Conservation (phyloP, 352 stramenopile species). For the Globisporangium middletonii region DNA sequence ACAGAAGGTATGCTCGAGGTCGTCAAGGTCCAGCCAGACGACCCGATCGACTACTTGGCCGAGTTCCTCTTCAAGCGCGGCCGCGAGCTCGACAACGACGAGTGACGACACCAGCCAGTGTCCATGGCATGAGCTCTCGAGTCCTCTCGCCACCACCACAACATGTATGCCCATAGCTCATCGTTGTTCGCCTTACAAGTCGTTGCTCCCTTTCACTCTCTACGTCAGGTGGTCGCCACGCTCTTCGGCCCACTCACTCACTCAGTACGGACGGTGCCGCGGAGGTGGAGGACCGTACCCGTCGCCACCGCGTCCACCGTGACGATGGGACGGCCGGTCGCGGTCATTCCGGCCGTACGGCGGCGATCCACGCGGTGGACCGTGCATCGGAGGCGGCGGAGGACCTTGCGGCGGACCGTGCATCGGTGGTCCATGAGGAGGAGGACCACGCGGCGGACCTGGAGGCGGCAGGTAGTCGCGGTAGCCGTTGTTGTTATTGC, state of each 20-base stretch:
- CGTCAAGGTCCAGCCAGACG: conserved; percentile 78
- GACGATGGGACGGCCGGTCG: conserved; percentile 4
- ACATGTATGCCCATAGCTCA: conserved; percentile 7
- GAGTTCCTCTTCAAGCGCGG: conserved; percentile 85
- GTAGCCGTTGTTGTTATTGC: conserved; percentile 1
- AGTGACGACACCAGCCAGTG: not conserved
- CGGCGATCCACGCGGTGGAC: not conserved
- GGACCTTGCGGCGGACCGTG: not conserved
- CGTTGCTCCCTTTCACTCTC: not conserved
- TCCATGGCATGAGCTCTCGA: not conserved
- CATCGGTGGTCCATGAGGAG: not conserved
- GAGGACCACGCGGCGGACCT: not conserved
- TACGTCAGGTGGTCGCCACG: not conserved
- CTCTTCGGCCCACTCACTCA: no score
- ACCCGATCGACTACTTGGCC: conserved; percentile 86
- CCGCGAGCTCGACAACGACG: conserved; percentile 34
- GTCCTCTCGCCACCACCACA: not conserved
- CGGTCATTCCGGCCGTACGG: not conserved
- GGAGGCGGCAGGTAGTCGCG: not conserved
- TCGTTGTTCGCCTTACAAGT: not conserved
- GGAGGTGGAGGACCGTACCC: conserved; percentile 2
- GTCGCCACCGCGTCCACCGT: conserved; percentile 1
- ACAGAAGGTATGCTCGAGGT: conserved; percentile 85
- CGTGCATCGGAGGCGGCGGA: not conserved
- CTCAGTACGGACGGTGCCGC: conserved; percentile 6